A percentile compares a stretch with the other conserved stretches of the same genome.
phyloP scores from a whole-genome alignment of 306 rosid genomes.

The Ormosia emarginata region DNA sequence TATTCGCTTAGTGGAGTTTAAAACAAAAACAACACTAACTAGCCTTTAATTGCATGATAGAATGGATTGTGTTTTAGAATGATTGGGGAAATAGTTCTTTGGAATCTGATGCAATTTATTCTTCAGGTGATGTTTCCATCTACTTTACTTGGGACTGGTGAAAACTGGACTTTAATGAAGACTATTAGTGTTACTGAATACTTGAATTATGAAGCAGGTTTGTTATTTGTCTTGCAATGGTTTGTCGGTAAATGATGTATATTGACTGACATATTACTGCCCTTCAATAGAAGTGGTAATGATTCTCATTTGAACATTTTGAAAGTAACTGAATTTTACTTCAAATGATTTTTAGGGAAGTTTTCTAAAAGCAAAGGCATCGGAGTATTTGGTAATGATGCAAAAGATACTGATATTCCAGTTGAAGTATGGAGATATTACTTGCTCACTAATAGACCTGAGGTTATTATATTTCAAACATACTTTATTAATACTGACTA shows the following conservation, averaged over 20 bases:
- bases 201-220: slow-evolving; percentile 92
- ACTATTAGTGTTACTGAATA: slow-evolving; percentile 97
- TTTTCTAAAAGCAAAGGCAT: slow-evolving; percentile 94
- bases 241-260: background rate
- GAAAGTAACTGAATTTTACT: background rate
- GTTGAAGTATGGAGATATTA: slow-evolving; percentile 99
- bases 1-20: background rate
- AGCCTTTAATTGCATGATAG: background rate
- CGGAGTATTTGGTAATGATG: slow-evolving; percentile 96
- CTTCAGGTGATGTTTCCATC: slow-evolving; percentile 97
- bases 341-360: slow-evolving; percentile 53
- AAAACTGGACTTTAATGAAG: slow-evolving; percentile 95
- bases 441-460: slow-evolving; percentile 92
- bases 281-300: background rate
- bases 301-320: slow-evolving; percentile 13
- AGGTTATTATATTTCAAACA: slow-evolving; percentile 48
- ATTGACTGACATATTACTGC: background rate
- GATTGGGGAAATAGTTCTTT: background rate
- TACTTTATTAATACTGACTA: background rate
- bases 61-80: background rate
- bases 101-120: slow-evolving; percentile 7
- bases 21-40: background rate
- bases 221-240: background rate
- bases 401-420: slow-evolving; percentile 86
- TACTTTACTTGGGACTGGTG: slow-evolving; percentile 85